Evolutionary conservation across 108 stramenopile genomes (phyloP).

Genomic region (Cyclotella atomus): DNA sequence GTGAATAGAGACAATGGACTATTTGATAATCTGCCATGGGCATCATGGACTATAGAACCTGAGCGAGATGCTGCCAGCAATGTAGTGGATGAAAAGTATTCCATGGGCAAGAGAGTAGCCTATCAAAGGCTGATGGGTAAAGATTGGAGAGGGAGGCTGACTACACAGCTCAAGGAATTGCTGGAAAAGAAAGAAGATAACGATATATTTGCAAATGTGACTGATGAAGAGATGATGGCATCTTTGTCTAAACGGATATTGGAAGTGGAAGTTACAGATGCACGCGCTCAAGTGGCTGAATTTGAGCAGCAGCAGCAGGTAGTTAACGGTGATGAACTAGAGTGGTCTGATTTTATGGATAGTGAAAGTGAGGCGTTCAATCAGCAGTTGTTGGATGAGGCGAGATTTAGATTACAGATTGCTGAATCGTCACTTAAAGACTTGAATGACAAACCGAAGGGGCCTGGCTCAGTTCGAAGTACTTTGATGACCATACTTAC

Average conservation of each 20-base stretch:
- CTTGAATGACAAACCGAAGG: neutral
- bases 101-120: constrained; percentile 86
- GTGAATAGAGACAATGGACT: constrained; percentile 76
- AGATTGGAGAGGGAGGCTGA: constrained; percentile 70
- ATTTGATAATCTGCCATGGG: constrained; percentile 84
- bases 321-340: neutral
- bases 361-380: neutral
- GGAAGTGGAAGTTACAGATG: constrained; percentile 72
- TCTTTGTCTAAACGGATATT: constrained; percentile 65
- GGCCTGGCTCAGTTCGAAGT: constrained; percentile 1
- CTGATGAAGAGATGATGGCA: constrained; percentile 35
- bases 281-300: constrained; percentile 74
- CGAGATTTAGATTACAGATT: constrained; percentile 28
- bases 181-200: constrained; percentile 36
- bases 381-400: constrained; percentile 34
- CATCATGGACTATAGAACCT: constrained; percentile 77
- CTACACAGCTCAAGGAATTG: constrained; percentile 43
- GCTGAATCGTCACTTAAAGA: constrained; percentile 31
- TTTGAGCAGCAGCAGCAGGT: constrained; percentile 64
- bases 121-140: constrained; percentile 88
- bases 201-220: constrained; percentile 2
- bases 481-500: constrained; percentile 27
- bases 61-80: constrained; percentile 81
- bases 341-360: neutral
- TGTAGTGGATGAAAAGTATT: constrained; percentile 57